Evolutionary conservation across 2,329 filamentous ascomycete genomes (phyloP).

Genomic region (Arachnopeziza araneosa): DNA sequence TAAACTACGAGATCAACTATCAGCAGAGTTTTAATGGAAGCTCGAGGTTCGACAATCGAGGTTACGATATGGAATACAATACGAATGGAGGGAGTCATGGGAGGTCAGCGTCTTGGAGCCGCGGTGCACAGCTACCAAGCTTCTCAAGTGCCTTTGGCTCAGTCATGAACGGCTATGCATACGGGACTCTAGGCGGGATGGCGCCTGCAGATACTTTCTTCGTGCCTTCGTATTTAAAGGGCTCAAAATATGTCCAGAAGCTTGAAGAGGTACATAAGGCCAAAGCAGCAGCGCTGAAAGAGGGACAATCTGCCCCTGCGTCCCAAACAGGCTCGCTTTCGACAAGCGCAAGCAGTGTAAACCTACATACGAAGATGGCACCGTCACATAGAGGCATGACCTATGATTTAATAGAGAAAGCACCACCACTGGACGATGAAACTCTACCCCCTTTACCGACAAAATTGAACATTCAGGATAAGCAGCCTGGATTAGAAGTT

Average conservation of each 20-base stretch:
- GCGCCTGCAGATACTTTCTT: constrained; percentile 53
- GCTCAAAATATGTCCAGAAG: constrained; percentile 71
- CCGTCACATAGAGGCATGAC: constrained; percentile 70
- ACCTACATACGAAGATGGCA: constrained; percentile 50
- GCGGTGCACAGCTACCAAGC: constrained; percentile 27
- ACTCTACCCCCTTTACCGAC: constrained; percentile 67
- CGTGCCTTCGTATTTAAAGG: constrained; percentile 75
- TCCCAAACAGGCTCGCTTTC: constrained; percentile 43
- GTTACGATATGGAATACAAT: constrained; percentile 25
- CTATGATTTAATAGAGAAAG: constrained; percentile 78
- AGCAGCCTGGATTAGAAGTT: constrained; percentile 67
- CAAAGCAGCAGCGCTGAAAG: constrained; percentile 46
- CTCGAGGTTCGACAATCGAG: constrained; percentile 22
- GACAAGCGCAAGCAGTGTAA: constrained; percentile 49
- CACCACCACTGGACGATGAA: constrained; percentile 55
- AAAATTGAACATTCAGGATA: constrained; percentile 77
- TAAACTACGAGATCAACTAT: constrained; percentile 24
- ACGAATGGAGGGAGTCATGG: constrained; percentile 21
- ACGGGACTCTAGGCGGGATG: constrained; percentile 14
- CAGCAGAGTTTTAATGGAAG: constrained; percentile 17
- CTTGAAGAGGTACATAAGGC: constrained; percentile 65
- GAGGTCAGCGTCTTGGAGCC: constrained; percentile 23
- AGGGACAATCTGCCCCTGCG: constrained; percentile 36
- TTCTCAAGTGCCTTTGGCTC: constrained; percentile 30
- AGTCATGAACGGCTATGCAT: constrained; percentile 26